These are phyloP conservation scores for Coemansia sp. DNA, from an alignment of 192 early-diverging fungal species.

Conservation along the genomic window DNA sequence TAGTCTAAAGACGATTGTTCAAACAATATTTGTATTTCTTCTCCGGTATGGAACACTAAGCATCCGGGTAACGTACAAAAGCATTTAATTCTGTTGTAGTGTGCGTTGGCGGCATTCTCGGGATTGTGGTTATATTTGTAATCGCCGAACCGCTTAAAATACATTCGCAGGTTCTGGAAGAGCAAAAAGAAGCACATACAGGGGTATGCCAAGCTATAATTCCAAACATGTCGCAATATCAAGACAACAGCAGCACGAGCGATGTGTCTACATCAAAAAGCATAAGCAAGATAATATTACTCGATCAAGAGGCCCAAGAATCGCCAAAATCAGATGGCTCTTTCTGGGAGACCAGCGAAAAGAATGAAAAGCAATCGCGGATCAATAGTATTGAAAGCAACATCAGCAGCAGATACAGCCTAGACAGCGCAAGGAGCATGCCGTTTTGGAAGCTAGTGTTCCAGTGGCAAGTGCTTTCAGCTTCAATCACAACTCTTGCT, in stretches of 20 bases:
- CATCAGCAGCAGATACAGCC: neutral
- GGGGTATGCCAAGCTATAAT: neutral
- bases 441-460: constrained; percentile 34
- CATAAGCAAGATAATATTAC: neutral
- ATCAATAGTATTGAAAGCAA: neutral
- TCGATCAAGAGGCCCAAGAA: neutral
- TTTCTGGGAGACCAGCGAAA: neutral
- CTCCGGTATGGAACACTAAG: no score
- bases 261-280: neutral
- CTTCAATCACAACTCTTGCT: constrained; percentile 31
- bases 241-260: neutral
- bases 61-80: neutral
- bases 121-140: constrained; percentile 18
- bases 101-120: constrained; percentile 15
- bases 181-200: neutral
- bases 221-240: neutral
- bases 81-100: constrained; percentile 16
- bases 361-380: neutral
- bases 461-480: constrained; percentile 47
- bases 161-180: constrained; percentile 15
- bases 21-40: neutral
- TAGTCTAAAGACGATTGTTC: neutral
- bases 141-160: constrained; percentile 41
- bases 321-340: neutral
- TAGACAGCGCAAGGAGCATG: constrained; percentile 11